These are phyloP conservation scores for Yamagishiella unicocca DNA, from an alignment of 139 green algal species.

Conservation along the genomic window DNA sequence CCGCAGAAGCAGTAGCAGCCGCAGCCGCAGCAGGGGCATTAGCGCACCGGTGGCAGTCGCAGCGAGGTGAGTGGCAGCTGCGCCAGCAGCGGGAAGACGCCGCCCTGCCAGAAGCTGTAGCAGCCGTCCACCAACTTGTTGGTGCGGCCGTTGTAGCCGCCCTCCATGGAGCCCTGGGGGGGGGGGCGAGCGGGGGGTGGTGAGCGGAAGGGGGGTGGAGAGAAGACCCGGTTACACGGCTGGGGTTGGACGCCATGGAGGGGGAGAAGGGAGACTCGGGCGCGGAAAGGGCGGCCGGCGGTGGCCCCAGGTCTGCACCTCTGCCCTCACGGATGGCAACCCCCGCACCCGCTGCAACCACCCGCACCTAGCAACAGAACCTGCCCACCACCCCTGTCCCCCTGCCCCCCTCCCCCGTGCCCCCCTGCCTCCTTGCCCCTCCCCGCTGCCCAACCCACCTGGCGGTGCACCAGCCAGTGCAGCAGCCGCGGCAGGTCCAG, in stretches of 20 bases:
- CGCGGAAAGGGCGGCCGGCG: too few species aligned
- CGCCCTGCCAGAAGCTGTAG: conserved; percentile 96
- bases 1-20: too few species aligned
- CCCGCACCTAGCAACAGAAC: too few species aligned
- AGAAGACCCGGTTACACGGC: too few species aligned
- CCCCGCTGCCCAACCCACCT: conserved; percentile 48
- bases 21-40: too few species aligned
- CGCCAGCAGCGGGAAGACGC: conserved; percentile 83
- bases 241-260: too few species aligned
- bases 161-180: conserved; percentile 86
- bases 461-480: conserved; percentile 77
- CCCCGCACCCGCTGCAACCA: too few species aligned
- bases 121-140: conserved; percentile 99
- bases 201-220: background rate
- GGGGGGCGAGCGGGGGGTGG: background rate
- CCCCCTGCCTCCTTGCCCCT: background rate
- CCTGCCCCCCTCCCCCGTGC: background rate
- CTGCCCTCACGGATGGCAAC: too few species aligned
- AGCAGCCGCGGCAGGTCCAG: conserved; percentile 81
- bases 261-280: too few species aligned
- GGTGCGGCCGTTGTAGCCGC: conserved; percentile 97
- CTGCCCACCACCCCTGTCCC: background rate
- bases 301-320: too few species aligned
- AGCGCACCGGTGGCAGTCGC: conserved; percentile 21
- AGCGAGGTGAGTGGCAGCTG: conserved; percentile 22